phyloP scores from a whole-genome alignment of 305 asterid species.

The Petunia hybrid region DNA sequence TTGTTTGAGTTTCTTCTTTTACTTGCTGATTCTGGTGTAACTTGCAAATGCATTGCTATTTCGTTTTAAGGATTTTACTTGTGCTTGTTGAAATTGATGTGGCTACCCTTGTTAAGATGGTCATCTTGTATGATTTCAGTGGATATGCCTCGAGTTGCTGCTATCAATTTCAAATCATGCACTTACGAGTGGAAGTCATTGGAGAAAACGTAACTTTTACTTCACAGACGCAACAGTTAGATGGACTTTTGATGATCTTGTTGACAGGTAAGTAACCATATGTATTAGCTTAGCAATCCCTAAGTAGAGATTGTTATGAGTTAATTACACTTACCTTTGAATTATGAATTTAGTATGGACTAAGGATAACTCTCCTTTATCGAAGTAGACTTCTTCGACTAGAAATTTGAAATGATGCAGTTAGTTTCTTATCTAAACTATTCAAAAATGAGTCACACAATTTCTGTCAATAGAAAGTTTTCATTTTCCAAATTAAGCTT shows the following conservation, averaged over 20 bases:
- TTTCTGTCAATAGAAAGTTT: background rate
- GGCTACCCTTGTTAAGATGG: conserved; percentile 32
- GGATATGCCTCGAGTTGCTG: conserved; percentile 85
- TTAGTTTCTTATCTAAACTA: conserved; percentile 12
- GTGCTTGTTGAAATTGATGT: conserved; percentile 28
- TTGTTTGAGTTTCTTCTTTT: conserved; percentile 15
- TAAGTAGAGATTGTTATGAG: conserved; percentile 13
- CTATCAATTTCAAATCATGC: conserved; percentile 68
- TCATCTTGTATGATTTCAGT: conserved; percentile 53
- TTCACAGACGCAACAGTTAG: conserved; percentile 57
- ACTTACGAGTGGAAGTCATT: conserved; percentile 51
- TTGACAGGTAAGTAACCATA: conserved; percentile 61
- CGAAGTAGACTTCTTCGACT: background rate
- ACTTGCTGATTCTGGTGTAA: conserved; percentile 2
- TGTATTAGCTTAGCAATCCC: conserved; percentile 13
- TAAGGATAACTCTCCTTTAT: conserved; percentile 1
- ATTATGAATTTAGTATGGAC: background rate
- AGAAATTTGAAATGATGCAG: background rate
- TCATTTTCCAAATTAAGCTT: background rate
- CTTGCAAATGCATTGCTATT: conserved; percentile 4
- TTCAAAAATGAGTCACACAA: background rate
- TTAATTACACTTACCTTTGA: conserved; percentile 21
- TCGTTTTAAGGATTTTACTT: background rate
- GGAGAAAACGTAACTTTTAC: conserved; percentile 43
- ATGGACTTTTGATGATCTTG: conserved; percentile 72